Conservation (phyloP, 2,329 filamentous ascomycete genomes). For the Pseudogymnoascus sp. region DNA sequence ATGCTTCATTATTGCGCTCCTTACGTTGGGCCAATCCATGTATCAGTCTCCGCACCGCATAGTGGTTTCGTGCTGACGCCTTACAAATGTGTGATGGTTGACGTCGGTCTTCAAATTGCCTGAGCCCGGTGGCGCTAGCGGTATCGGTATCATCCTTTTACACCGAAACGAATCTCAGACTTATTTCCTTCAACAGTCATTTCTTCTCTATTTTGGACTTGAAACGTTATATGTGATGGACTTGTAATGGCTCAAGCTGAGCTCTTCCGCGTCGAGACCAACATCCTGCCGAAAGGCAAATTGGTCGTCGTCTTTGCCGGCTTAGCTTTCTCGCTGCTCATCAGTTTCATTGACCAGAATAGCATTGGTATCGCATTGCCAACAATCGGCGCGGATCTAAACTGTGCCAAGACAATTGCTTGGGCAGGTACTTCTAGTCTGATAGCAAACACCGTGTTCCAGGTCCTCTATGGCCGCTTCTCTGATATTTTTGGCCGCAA, state of each 20-base stretch:
- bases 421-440: conserved; percentile 46
- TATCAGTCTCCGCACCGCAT: background rate
- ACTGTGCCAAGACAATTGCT: conserved; percentile 39
- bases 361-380: conserved; percentile 36
- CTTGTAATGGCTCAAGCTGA: background rate
- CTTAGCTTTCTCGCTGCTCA: conserved; percentile 42
- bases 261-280: conserved; percentile 39
- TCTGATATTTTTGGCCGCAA: conserved; percentile 56
- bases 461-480: conserved; percentile 53
- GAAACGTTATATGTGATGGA: background rate
- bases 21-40: background rate
- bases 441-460: conserved; percentile 52
- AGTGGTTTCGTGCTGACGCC: conserved; percentile 1
- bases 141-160: background rate
- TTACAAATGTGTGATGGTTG: background rate
- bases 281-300: conserved; percentile 43
- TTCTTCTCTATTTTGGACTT: background rate
- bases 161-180: background rate
- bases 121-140: background rate
- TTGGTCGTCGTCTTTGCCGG: conserved; percentile 42
- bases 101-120: background rate
- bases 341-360: conserved; percentile 49
- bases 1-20: background rate
- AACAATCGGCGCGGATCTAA: conserved; percentile 38
- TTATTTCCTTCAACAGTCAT: background rate